Percentiles rank a stretch among this genome's conserved stretches.
phyloP scores from a whole-genome alignment of 805 yeast species.

The Dipodascopsis tothii region DNA sequence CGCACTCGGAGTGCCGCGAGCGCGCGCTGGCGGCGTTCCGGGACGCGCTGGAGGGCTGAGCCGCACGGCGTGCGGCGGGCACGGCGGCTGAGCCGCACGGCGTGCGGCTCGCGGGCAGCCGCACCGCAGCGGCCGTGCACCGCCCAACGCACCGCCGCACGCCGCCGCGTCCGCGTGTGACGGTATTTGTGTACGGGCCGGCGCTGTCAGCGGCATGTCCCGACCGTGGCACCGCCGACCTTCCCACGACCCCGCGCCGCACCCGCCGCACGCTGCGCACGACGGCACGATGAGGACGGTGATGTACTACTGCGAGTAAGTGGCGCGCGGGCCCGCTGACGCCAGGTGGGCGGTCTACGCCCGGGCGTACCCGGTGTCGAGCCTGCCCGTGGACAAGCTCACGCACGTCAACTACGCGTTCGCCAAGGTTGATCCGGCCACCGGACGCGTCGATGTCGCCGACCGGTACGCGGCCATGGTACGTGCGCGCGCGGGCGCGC shows the following conservation, averaged over 20 bases:
- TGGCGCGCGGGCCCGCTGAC: too few relatives aligned
- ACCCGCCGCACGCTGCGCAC: too few relatives aligned
- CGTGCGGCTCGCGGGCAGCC: too few relatives aligned
- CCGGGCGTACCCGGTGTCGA: conserved; percentile 50
- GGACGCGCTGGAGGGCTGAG: neutral
- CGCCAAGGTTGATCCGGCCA: conserved; percentile 45
- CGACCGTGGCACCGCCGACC: too few relatives aligned
- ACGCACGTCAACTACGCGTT: conserved; percentile 79
- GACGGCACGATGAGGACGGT: conserved; percentile 10
- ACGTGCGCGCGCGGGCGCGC: conserved; percentile 5
- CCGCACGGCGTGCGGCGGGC: too few relatives aligned
- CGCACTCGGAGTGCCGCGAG: neutral
- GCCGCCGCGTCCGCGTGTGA: too few relatives aligned
- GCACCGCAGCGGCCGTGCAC: too few relatives aligned
- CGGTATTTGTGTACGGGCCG: too few relatives aligned
- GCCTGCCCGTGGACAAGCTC: conserved; percentile 49
- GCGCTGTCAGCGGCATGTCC: too few relatives aligned
- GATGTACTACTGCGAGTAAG: conserved; percentile 12
- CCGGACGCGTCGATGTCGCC: conserved; percentile 48
- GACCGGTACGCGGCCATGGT: conserved; percentile 62
- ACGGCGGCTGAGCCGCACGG: too few relatives aligned
- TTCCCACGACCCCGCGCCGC: too few relatives aligned
- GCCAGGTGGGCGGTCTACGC: conserved; percentile 60
- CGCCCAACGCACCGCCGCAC: too few relatives aligned
- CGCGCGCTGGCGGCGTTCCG: neutral